Evolutionary conservation across 306 rosid genomes (phyloP).

Genomic region (Prosopis cineraria): DNA sequence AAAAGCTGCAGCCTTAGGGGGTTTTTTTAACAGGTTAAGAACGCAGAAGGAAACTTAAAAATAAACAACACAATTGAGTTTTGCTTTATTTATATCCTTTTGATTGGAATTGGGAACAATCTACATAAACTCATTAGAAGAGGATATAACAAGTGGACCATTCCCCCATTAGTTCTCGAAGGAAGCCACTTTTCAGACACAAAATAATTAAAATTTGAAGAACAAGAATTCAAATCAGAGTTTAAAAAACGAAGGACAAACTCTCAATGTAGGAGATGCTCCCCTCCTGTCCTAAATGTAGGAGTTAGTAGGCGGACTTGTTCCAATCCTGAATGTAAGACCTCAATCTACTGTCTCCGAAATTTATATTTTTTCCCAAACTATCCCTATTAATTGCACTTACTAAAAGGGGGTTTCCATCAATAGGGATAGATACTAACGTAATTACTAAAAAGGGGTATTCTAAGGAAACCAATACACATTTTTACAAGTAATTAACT

Average conservation of each 20-base stretch:
- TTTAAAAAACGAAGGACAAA: background rate
- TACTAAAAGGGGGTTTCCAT: too few species aligned
- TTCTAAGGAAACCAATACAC: background rate
- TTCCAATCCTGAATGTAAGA: too few species aligned
- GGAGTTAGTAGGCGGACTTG: too few species aligned
- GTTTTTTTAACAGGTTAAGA: background rate
- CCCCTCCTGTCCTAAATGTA: too few species aligned
- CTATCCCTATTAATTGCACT: too few species aligned
- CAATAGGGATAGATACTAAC: too few species aligned
- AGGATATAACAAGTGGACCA: background rate
- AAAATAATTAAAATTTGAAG: background rate
- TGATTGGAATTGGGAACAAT: conserved; percentile 5
- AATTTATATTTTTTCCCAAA: too few species aligned
- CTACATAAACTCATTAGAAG: conserved; percentile 5
- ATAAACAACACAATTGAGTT: background rate
- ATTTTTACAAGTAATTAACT: too few species aligned
- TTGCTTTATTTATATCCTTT: conserved; percentile 9
- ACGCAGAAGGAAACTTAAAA: background rate
- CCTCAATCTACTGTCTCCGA: background rate
- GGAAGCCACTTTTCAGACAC: background rate
- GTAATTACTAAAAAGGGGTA: too few species aligned
- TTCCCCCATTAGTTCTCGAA: background rate
- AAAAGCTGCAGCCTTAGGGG: background rate
- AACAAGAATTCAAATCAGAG: background rate
- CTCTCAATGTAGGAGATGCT: background rate